Percentiles rank a stretch among this genome's conserved stretches.
These are phyloP conservation scores for Starmerella potacharoeniae DNA, from an alignment of 805 yeast genomes.

Conservation along the genomic window DNA sequence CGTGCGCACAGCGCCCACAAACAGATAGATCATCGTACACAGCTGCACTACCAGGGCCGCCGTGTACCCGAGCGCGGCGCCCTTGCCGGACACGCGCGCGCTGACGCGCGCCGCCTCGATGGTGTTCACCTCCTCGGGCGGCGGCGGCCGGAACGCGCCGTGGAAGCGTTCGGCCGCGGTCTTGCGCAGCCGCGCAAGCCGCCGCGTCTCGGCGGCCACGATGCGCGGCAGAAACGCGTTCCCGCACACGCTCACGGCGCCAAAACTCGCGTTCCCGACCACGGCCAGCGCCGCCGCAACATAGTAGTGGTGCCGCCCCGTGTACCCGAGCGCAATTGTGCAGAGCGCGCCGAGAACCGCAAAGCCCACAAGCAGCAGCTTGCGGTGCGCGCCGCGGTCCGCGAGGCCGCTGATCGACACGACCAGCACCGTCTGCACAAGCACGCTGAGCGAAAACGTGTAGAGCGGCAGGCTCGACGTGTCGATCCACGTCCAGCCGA, in stretches of 20 bases:
- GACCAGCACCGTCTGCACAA: conserved; percentile 60
- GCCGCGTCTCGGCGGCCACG: conserved; percentile 23
- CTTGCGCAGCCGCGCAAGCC: conserved; percentile 5
- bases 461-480: conserved; percentile 65
- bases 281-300: conserved; percentile 47
- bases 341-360: conserved; percentile 49
- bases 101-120: conserved; percentile 12
- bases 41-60: conserved; percentile 61
- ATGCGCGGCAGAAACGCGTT: conserved; percentile 59
- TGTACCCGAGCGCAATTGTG: conserved; percentile 37
- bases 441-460: conserved; percentile 59
- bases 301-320: conserved; percentile 33
- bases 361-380: conserved; percentile 42
- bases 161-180: conserved; percentile 19
- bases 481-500: conserved; percentile 43
- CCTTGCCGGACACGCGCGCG: conserved; percentile 38
- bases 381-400: conserved; percentile 50
- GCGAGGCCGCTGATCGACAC: conserved; percentile 64
- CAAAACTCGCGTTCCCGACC: conserved; percentile 56
- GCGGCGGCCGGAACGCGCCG: conserved; percentile 12
- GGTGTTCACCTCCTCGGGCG: not conserved
- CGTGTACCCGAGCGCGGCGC: conserved; percentile 59
- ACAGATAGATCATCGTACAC: conserved; percentile 41
- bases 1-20: conserved; percentile 20
- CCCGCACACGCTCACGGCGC: conserved; percentile 70